Percentiles rank a stretch among this genome's conserved stretches.
phyloP scores from a whole-genome alignment of 2,329 filamentous ascomycete genomes.

The Sclerotinia trifoliorum region DNA sequence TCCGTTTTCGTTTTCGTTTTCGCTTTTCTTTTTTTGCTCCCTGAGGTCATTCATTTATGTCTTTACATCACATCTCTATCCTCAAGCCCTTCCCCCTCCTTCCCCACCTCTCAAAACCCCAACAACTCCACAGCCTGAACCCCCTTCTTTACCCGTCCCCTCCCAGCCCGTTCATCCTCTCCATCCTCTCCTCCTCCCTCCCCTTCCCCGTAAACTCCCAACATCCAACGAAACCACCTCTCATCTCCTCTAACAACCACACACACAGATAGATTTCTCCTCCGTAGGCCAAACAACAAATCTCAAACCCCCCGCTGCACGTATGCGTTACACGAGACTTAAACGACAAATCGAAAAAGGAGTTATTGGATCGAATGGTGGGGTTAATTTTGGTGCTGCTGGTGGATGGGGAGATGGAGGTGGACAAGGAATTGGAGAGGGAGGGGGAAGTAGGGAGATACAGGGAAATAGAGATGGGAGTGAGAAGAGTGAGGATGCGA shows the following conservation, averaged over 20 bases:
- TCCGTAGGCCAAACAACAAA: slow-evolving; percentile 40
- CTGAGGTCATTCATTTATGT: no score
- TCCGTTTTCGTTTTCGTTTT: not conserved
- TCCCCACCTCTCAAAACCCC: no score
- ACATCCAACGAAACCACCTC: slow-evolving; percentile 3
- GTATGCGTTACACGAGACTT: slow-evolving; percentile 44
- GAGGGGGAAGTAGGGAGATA: not conserved
- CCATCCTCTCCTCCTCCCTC: not conserved
- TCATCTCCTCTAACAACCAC: not conserved
- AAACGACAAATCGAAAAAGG: slow-evolving; percentile 38
- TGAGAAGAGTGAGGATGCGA: not conserved
- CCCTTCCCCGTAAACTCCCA: not conserved
- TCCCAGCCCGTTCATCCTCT: not conserved
- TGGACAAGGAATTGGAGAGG: not conserved
- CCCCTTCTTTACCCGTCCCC: no score
- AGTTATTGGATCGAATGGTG: slow-evolving; percentile 34
- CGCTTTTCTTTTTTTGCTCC: no score
- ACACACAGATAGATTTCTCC: slow-evolving; percentile 43
- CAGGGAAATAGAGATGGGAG: not conserved
- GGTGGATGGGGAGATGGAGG: slow-evolving; percentile 7
- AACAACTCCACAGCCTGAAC: not conserved
- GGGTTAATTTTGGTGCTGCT: slow-evolving; percentile 25
- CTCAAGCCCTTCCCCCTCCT: no score
- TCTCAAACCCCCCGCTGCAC: slow-evolving; percentile 42
- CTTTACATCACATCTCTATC: no score